These are phyloP conservation scores for Astrothelium subdiscretum DNA, from an alignment of 495 filamentous ascomycete genomes.

Conservation along the genomic window DNA sequence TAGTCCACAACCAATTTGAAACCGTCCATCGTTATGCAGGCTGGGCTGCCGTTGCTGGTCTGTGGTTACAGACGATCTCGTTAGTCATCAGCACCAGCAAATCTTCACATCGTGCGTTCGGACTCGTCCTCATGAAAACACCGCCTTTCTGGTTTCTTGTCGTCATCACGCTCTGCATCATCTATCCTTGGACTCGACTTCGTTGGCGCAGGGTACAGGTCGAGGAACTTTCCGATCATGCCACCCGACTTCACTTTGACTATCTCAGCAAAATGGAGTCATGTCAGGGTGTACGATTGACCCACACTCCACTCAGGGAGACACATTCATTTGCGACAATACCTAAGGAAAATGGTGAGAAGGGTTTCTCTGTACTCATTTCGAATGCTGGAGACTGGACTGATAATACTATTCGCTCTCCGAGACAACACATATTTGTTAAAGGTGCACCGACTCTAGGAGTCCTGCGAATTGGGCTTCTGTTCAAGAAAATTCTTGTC, in stretches of 20 bases:
- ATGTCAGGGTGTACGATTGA: conserved; percentile 37
- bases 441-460: conserved; percentile 48
- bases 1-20: conserved; percentile 55
- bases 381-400: conserved; percentile 87
- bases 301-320: conserved; percentile 52
- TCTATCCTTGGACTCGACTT: conserved; percentile 59
- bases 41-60: conserved; percentile 49
- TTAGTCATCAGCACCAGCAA: conserved; percentile 25
- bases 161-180: conserved; percentile 44
- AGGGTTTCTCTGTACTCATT: conserved; percentile 57
- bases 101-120: conserved; percentile 21
- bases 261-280: conserved; percentile 38
- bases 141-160: conserved; percentile 62
- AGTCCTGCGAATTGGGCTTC: conserved; percentile 57
- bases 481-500: conserved; percentile 58
- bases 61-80: conserved; percentile 41
- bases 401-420: conserved; percentile 45
- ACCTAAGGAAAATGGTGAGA: conserved; percentile 33
- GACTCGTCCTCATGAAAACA: conserved; percentile 35
- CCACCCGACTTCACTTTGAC: conserved; percentile 58
- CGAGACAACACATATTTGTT: conserved; percentile 47
- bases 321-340: conserved; percentile 79
- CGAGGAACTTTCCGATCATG: conserved; percentile 57
- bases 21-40: conserved; percentile 54
- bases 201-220: conserved; percentile 47